A percentile compares a stretch with the other conserved stretches of the same genome.
Conservation (phyloP, 345 rosid species). For the Salix brachista region DNA sequence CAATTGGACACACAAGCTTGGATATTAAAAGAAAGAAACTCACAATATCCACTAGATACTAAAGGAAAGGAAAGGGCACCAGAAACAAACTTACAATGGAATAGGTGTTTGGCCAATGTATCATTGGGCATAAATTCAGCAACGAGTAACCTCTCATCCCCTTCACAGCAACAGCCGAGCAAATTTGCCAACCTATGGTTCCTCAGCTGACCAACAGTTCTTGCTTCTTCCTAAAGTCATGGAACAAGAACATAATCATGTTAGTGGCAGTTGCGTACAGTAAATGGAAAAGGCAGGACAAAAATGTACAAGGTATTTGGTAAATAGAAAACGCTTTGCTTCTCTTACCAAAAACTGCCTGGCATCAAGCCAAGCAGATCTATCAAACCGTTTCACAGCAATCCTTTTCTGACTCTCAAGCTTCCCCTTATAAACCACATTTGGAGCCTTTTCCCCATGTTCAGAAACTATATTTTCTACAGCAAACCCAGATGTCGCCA, state of each 20-base stretch:
- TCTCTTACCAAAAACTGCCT: constrained; percentile 38
- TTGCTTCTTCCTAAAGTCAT: constrained; percentile 41
- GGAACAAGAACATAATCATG: not conserved
- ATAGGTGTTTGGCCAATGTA: constrained; percentile 44
- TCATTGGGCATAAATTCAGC: constrained; percentile 49
- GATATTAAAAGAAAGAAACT: not conserved
- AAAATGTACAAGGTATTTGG: not conserved
- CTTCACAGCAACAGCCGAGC: constrained; percentile 47
- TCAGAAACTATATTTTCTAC: constrained; percentile 45
- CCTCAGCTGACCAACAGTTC: constrained; percentile 45
- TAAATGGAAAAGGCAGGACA: not conserved
- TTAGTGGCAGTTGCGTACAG: not conserved
- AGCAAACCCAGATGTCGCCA: constrained; percentile 45
- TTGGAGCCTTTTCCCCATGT: constrained; percentile 47
- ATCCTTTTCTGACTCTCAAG: constrained; percentile 38
- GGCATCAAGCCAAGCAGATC: constrained; percentile 45
- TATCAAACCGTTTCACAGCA: constrained; percentile 41
- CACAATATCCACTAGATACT: not conserved
- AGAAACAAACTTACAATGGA: constrained; percentile 38
- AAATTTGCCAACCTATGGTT: constrained; percentile 42
- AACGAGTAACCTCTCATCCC: constrained; percentile 44
- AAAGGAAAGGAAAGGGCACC: not conserved
- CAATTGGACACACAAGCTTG: not conserved
- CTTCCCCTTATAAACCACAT: constrained; percentile 45
- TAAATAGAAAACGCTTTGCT: not conserved